phyloP scores from a whole-genome alignment of 495 filamentous ascomycete genomes.

The Annulohypoxylon maeteangense region DNA sequence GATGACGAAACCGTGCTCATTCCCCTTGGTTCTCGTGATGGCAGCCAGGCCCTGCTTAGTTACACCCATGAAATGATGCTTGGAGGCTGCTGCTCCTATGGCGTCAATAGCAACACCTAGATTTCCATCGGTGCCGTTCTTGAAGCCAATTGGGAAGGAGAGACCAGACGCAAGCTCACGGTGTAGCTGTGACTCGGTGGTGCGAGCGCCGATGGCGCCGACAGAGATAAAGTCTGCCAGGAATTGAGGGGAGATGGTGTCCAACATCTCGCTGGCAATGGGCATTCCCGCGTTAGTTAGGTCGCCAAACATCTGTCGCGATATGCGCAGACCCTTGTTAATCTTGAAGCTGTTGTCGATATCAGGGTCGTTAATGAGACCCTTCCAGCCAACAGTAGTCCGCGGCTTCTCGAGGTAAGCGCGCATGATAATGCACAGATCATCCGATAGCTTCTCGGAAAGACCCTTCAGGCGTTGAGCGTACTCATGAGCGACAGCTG shows the following conservation, averaged over 20 bases:
- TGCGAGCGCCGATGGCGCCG: slow-evolving; percentile 94
- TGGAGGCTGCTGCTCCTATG: slow-evolving; percentile 88
- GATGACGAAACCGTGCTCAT: slow-evolving; percentile 97
- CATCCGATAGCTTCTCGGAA: slow-evolving; percentile 76
- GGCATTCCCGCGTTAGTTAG: slow-evolving; percentile 88
- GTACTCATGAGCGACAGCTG: slow-evolving; percentile 87
- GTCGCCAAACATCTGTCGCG: slow-evolving; percentile 88
- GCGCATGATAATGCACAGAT: slow-evolving; percentile 94
- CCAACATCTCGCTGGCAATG: slow-evolving; percentile 96
- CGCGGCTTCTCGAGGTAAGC: slow-evolving; percentile 99
- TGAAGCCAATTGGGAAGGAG: slow-evolving; percentile 98
- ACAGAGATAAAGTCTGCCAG: slow-evolving; percentile 94
- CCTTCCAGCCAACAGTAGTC: slow-evolving; percentile 99
- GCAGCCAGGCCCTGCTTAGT: slow-evolving; percentile 98
- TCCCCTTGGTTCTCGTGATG: slow-evolving; percentile 91
- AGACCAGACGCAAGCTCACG: slow-evolving; percentile 96
- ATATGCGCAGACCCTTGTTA: slow-evolving; percentile 95
- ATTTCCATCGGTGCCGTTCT: slow-evolving; percentile 98
- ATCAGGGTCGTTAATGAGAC: slow-evolving; percentile 97
- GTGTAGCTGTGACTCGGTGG: slow-evolving; percentile 97
- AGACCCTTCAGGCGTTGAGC: slow-evolving; percentile 77
- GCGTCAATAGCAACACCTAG: slow-evolving; percentile 95
- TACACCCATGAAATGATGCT: slow-evolving; percentile 98
- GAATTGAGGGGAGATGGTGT: slow-evolving; percentile 96
- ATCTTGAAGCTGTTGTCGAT: slow-evolving; percentile 98